Evolutionary conservation across 257 asterid genomes (phyloP), one percentile per base, ranked within the genome.

Genomic region (Fraxinus pennsylvanica): DNA sequence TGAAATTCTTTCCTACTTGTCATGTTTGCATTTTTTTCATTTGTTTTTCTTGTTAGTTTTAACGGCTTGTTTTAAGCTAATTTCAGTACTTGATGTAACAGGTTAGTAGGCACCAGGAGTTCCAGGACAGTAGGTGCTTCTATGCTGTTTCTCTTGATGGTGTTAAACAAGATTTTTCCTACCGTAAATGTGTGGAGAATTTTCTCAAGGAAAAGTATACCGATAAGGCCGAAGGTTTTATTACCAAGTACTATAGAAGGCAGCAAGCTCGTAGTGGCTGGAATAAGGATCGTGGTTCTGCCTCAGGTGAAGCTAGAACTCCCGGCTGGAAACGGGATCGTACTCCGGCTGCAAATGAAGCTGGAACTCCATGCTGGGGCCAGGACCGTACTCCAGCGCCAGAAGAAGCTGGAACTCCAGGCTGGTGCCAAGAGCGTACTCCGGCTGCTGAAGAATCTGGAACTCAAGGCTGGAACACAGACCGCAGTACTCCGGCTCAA

Each of bases 121-220:
- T 90, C 86, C 96, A 87, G 82, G 98, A 91, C 21, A 91, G 91
- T 22, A 85, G 99, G 81, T 95, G 99, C 85, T 91, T 93, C 83
- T 93, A 81, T 41, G 92, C 82, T 59, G 98, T 95, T 45, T 81
- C 98, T 1, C 77, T 82, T 9, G 96, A 93, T 84, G 93, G 90
- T 19, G 81, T 78, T 27, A 88, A 91, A 80, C 85, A 87, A 63
- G 99, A 95, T 74, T 95, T 95, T 81, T 95, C 99, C 3, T 93
- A 89, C 75, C 86, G 91, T 1, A 95, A 95, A 78, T 86, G 98
- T 73, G 86, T 95, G 78, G 93, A 95, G 72, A 89, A 87, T 77
- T 91, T 82, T 45, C 22, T 90, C 75, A 86, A 74, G 75, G 86
- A n/a, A 39, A 93, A 93, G 78, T 88, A 87, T 77, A 93, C 99